phyloP scores from a whole-genome alignment of 352 stramenopile species.

The Phytophthora syringae region DNA sequence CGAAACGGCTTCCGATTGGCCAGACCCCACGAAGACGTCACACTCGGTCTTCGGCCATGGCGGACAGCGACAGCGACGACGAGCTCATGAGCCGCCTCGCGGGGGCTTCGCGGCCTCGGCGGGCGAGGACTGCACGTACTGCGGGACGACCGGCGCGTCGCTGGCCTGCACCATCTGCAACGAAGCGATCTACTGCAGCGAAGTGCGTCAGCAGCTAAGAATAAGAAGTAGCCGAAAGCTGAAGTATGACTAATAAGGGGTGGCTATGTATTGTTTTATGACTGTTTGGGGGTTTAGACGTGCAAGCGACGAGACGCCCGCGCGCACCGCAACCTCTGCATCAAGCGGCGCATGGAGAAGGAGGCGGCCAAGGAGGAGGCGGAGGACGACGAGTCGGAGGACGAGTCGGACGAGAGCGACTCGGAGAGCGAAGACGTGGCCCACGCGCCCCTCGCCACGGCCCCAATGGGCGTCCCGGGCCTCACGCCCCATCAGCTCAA shows the following conservation, averaged over 20 bases:
- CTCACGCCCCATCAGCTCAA: conserved; percentile 72
- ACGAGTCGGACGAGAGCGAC: conserved; percentile 66
- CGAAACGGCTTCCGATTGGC: conserved; percentile 9
- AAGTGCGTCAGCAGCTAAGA: conserved; percentile 40
- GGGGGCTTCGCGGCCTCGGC: conserved; percentile 37
- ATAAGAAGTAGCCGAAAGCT: background rate
- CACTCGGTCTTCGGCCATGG: conserved; percentile 40
- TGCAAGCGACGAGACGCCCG: conserved; percentile 79
- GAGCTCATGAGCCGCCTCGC: conserved; percentile 84
- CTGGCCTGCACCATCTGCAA: conserved; percentile 74
- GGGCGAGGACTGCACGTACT: conserved; percentile 81
- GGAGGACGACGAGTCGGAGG: conserved; percentile 58
- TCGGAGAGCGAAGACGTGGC: conserved; percentile 65
- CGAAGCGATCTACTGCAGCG: conserved; percentile 74
- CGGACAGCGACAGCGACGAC: conserved; percentile 88
- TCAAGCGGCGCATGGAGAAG: conserved; percentile 68
- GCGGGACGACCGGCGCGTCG: conserved; percentile 55
- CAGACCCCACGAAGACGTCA: conserved; percentile 26
- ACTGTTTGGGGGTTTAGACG: conserved; percentile 37
- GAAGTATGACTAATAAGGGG: background rate
- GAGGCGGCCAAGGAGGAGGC: conserved; percentile 63
- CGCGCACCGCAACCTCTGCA: conserved; percentile 75
- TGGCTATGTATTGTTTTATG: background rate
- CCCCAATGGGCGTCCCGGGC: conserved; percentile 52
- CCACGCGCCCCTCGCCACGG: conserved; percentile 21